Base-by-base conservation (phyloP, 2,329 filamentous ascomycete species). In the Amauroascus niger region DNA sequence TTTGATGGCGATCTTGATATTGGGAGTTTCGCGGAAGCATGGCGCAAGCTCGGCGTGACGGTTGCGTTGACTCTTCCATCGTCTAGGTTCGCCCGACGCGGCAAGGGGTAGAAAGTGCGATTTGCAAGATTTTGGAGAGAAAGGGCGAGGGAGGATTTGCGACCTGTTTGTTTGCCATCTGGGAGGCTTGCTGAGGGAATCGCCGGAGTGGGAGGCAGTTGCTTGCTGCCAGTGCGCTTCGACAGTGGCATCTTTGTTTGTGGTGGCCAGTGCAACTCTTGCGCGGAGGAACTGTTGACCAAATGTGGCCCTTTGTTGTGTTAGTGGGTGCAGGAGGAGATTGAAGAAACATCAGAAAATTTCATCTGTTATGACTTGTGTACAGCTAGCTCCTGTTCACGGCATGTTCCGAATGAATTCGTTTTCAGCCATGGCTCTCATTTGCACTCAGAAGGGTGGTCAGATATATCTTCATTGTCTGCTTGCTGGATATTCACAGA, bases 91-190 rank as follows among this genome's bases (percentile, higher is more conserved):
- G 49, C 26, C 9, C 54, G 53, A 50, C 57, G 55, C 20, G 53
- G 43, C 39, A 58, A 46, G 11, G 53, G 53, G 49, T 54, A 55
- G 45, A 62, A 55, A n/a, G 59, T 52, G 28, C 54, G 56, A 41
- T 41, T 61, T 30, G 55, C 58, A 32, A 65, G 51, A 2, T 49
- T 49, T 16, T 64, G 59, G 13, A 65, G 47, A 24, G 60, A 59
- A 30, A 22, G 45, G 28, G 53, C 37, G 5, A 64, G 16, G 1
- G 60, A 61, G 14, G 58, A 49, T 22, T 54, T 61, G 33, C 54
- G 58, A 24, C 44, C 45, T 13, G 50, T 39, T 16, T 56, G 53
- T 46, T 57, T 58, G 26, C 40, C 16, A 57, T 61, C 57, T 41
- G 44, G 9, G 26, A 2, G 13, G 7, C 9, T 41, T 20, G 32